Base-by-base conservation (phyloP, 2,329 filamentous ascomycete species). In the Coniosporium tulheliwenetii region DNA sequence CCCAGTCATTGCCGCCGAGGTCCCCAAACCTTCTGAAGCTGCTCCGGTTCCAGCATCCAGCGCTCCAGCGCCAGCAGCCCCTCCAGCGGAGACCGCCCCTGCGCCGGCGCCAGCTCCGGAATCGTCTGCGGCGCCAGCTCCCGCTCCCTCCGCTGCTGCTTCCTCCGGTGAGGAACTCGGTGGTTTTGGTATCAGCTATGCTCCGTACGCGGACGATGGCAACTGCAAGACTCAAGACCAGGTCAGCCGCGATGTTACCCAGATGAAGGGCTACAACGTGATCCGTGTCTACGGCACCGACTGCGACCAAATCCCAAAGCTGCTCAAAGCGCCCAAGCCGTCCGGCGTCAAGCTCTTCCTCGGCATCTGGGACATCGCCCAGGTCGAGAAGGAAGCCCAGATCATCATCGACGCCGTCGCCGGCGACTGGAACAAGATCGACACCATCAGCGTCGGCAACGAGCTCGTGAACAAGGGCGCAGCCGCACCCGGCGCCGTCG, bases 231-330 rank as follows among this genome's bases (percentile, higher is more conserved):
- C 70, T 5, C 63, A 69, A 40, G 60, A 64, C 1, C 65, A 84
- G 49, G 69, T 93, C 39, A 65, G 72, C 44, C 54, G 61, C 14
- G 85, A 93, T 52, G 73, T 91, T 49, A 61, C 63, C 12, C 61
- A 60, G 37, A 61, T 77, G 39, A 64, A 75, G 26, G 64, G 63
- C 10, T 86, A 81, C 59, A 66, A 67, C 13, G 59, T 77, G 31
- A 64, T 93, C 41, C 81, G 86, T 39, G 72, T 83, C 53, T 93
- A 93, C 54, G 85, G 85, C 40, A 75, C 77, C 43, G 83, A 86
- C 58, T 93, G 85, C 58, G 65, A 84, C 52, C 81, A 87, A 56
- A 71, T 85, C 33, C 57, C 67, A 2, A 73, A 68, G 10, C 73
- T 81, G 13, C 63, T 81, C 30, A 59, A 67, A 9, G 78, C 79